Base-by-base conservation (phyloP, 306 rosid species). In the Prunus mira region DNA sequence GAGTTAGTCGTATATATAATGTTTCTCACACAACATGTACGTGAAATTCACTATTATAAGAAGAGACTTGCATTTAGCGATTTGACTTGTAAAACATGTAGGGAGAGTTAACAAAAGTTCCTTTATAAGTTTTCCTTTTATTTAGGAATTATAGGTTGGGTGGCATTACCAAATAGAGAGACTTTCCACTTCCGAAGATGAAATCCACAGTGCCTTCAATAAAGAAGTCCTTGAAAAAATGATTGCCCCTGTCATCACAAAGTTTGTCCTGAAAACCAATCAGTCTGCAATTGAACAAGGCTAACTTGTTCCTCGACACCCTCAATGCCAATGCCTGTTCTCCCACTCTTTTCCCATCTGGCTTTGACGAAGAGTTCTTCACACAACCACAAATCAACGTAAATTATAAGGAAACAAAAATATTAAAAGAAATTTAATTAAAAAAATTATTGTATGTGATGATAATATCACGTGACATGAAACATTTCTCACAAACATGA, bases 311-410 rank as follows among this genome's bases (percentile, higher is more conserved):
- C 0, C 84, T 87, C 0, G 73, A 43, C 3, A 87, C 52, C 81
- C 91, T 87, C n/a, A 86, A 30, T 13, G 91, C 91, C 9, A 80
- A 10, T 5, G 91, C 87, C 30, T 85, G 91, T 6, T 50, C 87
- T 13, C 83, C 84, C 12, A 18, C 32, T 25, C 9, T 60, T 34
- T 19, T 47, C 10, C 75, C 77, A 24, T 76, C 64, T 5, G 89
- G 89, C 65, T 68, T 80, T 10, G 89, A 86, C 0, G 89, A 38
- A 3, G 87, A 75, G 45, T 87, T 87, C 91, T 87, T 62, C 10
- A 7, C 4, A 8, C 50, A 30, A 32, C 7, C 41, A 56, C 27
- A 61, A 71, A 58, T 25, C 3, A 4, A 24, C 8, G 6, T 4
- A 32, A 32, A 34, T 34, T 5, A 1, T 34, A 34, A 34, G 6